Conservation (phyloP, 192 early-diverging fungal species). For the Funneliformis mosseae region DNA sequence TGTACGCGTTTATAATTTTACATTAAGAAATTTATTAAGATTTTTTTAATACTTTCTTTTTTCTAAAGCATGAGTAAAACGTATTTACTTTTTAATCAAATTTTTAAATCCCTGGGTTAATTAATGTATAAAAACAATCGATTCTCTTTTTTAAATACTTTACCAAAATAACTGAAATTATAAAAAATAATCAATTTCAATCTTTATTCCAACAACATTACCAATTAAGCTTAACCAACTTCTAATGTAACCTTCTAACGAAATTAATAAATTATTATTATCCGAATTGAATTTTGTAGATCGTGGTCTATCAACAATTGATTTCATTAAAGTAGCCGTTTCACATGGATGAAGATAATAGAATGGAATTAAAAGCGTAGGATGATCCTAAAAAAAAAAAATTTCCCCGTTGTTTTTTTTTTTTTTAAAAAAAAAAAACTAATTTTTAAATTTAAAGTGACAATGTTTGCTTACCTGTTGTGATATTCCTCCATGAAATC, state of each 20-base stretch:
- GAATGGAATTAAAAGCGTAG: slow-evolving; percentile 53
- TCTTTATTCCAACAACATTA: slow-evolving; percentile 23
- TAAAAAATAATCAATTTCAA: slow-evolving; percentile 16
- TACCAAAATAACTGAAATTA: no score
- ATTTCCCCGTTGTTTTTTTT: neutral
- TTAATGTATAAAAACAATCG: no score
- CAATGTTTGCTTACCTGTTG: no score
- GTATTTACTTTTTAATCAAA: no score
- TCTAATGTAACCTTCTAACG: slow-evolving; percentile 31
- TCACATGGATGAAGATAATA: slow-evolving; percentile 69
- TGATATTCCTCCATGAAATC: slow-evolving; percentile 45
- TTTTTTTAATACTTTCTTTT: no score
- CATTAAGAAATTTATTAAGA: no score
- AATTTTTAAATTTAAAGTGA: slow-evolving; percentile 1
- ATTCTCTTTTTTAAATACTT: neutral
- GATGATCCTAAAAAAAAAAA: slow-evolving; percentile 52
- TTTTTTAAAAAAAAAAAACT: neutral
- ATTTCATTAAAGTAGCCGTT: slow-evolving; percentile 53
- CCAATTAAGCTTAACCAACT: slow-evolving; percentile 35
- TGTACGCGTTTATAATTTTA: no score
- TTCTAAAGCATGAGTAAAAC: no score
- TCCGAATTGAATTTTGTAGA: neutral
- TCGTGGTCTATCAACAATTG: neutral
- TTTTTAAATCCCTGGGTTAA: no score
- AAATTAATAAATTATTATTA: neutral